Evolutionary conservation across 371 early-diverging fungal genomes (phyloP).

Genomic region (Apophysomyces ossiformis): DNA sequence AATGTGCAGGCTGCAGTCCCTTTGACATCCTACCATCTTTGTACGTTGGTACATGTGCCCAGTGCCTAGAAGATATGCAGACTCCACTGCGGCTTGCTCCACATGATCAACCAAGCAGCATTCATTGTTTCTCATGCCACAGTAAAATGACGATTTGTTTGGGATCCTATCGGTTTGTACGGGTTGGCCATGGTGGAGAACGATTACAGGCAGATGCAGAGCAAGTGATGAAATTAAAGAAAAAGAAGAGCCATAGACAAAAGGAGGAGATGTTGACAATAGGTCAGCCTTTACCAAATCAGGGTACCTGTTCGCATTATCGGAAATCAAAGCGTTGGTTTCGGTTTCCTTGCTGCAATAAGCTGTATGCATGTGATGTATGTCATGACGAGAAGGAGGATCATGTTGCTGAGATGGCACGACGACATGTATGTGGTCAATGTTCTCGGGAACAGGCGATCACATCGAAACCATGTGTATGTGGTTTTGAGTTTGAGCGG

Average conservation of each 20-base stretch:
- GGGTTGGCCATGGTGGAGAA: slow-evolving; percentile 49
- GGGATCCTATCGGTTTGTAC: slow-evolving; percentile 57
- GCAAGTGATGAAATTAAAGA: slow-evolving; percentile 39
- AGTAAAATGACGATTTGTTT: slow-evolving; percentile 46
- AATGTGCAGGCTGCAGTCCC: slow-evolving; percentile 68
- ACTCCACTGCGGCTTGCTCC: slow-evolving; percentile 30
- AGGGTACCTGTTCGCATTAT: slow-evolving; percentile 95
- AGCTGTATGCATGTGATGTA: slow-evolving; percentile 88
- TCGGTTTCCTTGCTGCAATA: slow-evolving; percentile 88
- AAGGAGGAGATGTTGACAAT: slow-evolving; percentile 55
- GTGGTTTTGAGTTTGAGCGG: slow-evolving; percentile 73
- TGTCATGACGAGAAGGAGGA: slow-evolving; percentile 90
- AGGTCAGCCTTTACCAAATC: slow-evolving; percentile 78
- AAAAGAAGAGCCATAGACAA: slow-evolving; percentile 51
- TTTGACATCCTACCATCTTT: slow-evolving; percentile 71
- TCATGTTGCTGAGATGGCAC: slow-evolving; percentile 76
- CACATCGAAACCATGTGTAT: slow-evolving; percentile 30
- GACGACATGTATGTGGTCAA: slow-evolving; percentile 90
- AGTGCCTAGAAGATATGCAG: slow-evolving; percentile 45
- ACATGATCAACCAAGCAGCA: slow-evolving; percentile 36
- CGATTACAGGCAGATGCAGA: slow-evolving; percentile 31
- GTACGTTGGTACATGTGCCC: slow-evolving; percentile 68
- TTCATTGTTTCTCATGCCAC: slow-evolving; percentile 65
- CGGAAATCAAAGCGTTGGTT: slow-evolving; percentile 94
- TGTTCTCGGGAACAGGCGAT: slow-evolving; percentile 89